Base-by-base conservation (phyloP, 2,329 filamentous ascomycete genomes). In the Fusarium metavorans region DNA sequence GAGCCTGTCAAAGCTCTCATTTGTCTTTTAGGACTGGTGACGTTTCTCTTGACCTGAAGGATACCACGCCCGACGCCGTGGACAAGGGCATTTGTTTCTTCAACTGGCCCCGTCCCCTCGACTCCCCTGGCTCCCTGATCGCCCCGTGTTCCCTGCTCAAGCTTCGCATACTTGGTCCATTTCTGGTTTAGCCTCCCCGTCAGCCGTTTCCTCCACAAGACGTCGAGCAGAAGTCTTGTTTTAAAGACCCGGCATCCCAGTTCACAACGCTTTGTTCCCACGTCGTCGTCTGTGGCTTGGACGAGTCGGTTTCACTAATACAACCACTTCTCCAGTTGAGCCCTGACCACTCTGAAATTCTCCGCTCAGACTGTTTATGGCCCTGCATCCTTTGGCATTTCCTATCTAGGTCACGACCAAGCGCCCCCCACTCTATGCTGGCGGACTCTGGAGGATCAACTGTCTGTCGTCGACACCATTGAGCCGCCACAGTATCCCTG, bases 371-470 rank as follows among this genome's bases (percentile, higher is more conserved):
- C 72, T 77, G 67, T 66, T 73, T 71, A 73, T 66, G 66, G 72
- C 70, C 74, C 71, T 76, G 35, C 63, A 67, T 73, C 68, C 80
- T 81, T 80, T 82, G 76, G 78, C 80, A 83, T 83, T 83, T 79
- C 82, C 82, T 78, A 78, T 82, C 83, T 79, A 79, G 83, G 83
- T 76, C 71, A 81, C 78, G 72, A 67, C 68, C 64, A 71, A 73
- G 77, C 68, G 65, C 66, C 71, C 64, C 72, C 69, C 69, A 75
- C 73, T 75, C 64, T 63, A 67, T 67, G 63, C 25, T 27, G 25
- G 43, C 43, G 69, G 64, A 68, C 67, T 68, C 73, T 62, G 68
- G 60, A 63, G 61, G 75, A 71, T 73, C 67, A 77, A 73, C 70
- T 65, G 67, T 48, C 45, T 48, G 45, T 50, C 23, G 45, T 76